phyloP scores from a whole-genome alignment of 345 rosid species.

The Euphorbia lathyris region DNA sequence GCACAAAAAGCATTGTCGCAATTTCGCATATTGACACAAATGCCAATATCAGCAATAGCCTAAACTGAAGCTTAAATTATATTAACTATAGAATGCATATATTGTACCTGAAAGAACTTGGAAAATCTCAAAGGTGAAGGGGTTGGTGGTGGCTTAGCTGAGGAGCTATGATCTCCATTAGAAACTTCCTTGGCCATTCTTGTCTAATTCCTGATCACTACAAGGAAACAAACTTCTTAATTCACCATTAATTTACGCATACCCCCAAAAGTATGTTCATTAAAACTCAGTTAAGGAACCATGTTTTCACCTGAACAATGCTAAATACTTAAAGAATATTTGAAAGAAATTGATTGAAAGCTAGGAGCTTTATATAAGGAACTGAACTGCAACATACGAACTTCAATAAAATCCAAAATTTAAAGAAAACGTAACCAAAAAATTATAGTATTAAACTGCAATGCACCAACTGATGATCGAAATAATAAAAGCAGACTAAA shows the following conservation, averaged over 20 bases:
- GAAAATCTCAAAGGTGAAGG: conserved; percentile 77
- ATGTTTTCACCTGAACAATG: neutral
- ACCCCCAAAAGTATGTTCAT: conserved; percentile 3
- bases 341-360: conserved; percentile 5
- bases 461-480: conserved; percentile 25
- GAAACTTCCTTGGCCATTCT: conserved; percentile 43
- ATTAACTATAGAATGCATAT: neutral
- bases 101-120: conserved; percentile 62
- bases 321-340: neutral
- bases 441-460: conserved; percentile 19
- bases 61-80: no score
- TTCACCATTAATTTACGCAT: conserved; percentile 7
- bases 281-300: neutral
- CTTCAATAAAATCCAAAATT: neutral
- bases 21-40: neutral
- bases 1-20: no score
- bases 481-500: neutral
- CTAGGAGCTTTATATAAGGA: conserved; percentile 28
- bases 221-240: conserved; percentile 13
- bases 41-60: neutral
- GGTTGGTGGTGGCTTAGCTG: conserved; percentile 54
- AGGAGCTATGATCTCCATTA: conserved; percentile 44
- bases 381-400: neutral
- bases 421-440: neutral
- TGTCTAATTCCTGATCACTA: conserved; percentile 18